These are phyloP conservation scores for Hamamelis virginiana DNA, from an alignment of 164 flowering plant genomes.

Conservation along the genomic window DNA sequence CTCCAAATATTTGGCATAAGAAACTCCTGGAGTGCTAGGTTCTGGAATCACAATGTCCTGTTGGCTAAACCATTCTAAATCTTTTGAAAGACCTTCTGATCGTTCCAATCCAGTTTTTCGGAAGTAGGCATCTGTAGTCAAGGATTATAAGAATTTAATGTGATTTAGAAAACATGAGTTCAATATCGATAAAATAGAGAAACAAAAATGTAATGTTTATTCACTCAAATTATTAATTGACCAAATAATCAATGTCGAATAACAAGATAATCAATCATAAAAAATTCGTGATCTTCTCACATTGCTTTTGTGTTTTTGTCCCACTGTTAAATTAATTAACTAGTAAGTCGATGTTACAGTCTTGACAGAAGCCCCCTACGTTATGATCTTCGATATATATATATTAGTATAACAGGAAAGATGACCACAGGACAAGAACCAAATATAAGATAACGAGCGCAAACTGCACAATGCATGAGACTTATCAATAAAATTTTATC, in stretches of 20 bases:
- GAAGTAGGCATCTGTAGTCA: slow-evolving; percentile 69
- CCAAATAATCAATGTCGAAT: neutral
- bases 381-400: neutral
- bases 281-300: neutral
- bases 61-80: slow-evolving; percentile 66
- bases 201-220: too few species aligned
- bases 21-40: slow-evolving; percentile 61
- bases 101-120: slow-evolving; percentile 86
- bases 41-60: slow-evolving; percentile 59
- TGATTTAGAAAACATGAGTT: neutral
- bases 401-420: neutral
- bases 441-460: too few species aligned
- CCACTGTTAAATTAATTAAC: too few species aligned
- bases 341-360: neutral
- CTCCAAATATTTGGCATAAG: slow-evolving; percentile 71
- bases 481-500: too few species aligned
- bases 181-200: neutral
- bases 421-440: neutral
- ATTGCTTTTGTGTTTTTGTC: too few species aligned
- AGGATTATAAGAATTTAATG: neutral
- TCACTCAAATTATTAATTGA: neutral
- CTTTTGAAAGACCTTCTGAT: slow-evolving; percentile 51
- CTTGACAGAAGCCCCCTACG: neutral
- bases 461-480: too few species aligned
- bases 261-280: neutral